Evolutionary conservation across 768 basidiomycete genomes (phyloP), one percentile per base, ranked within the genome.

Genomic region (Daedalea quercina): DNA sequence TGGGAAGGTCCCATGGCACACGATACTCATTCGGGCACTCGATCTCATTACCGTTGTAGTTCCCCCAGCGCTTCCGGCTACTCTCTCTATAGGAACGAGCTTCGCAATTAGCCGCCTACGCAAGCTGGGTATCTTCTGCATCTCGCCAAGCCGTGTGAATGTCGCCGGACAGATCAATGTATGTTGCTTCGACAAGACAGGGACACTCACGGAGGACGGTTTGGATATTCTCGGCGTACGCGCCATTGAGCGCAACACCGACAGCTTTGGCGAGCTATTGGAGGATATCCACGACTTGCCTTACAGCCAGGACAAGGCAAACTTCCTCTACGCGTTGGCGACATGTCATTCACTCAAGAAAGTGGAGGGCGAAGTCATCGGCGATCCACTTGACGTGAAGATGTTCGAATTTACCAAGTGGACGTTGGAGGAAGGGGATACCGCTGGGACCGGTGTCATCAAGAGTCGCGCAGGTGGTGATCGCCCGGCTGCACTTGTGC

Each of bases 171-270:
- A 96, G 71, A 76, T 98, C 70, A 97, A 98, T 58, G 87, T 98
- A 9, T 93, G 93, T 61, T 97, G 94, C 65, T 99, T 99, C 63
- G 96, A 99, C 75, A 99, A 99, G 72, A 99, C 96, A 1, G 96
- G 96, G 8, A 99, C 96, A 9, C 76, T 99, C 22, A 99, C 96
- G 1, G 96, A 99, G 69, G 96, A 99, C 58, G 96, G 95, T 0
- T 76, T 99, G 46, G 96, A 99, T 65, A 93, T 99, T 43, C 84
- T 99, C 44, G 96, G 96, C 15, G 87, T 96, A 17, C 86, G 95
- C 43, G 82, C 82, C 6, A 79, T 90, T 41, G 94, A 95, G 54
- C 82, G 90, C 42, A 77, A 75, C 44, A 78, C 73, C 8, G 80
- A 84, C 51, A 78, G 82, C 40, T 98, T 98, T 69, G 92, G 94